Percentiles rank a stretch among this genome's conserved stretches.
Evolutionary conservation across 2,329 filamentous ascomycete species (phyloP).

Genomic region (Paramyrothecium roridum): DNA sequence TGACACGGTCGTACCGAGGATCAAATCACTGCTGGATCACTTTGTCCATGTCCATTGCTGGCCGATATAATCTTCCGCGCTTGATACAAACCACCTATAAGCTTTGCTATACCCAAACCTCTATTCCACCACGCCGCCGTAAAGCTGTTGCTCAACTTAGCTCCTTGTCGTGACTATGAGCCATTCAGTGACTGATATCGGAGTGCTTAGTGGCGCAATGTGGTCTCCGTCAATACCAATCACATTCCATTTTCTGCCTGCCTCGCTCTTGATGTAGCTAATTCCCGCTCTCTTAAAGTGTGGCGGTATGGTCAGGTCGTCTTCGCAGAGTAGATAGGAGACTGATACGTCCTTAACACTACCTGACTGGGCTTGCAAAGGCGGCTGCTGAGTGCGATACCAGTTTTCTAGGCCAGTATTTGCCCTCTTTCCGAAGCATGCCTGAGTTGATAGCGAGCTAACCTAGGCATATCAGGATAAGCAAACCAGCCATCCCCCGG

Average conservation of each 20-base stretch:
- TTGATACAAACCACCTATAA: too few relatives aligned
- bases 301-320: constrained; percentile 16
- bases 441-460: constrained; percentile 19
- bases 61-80: too few relatives aligned
- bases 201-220: constrained; percentile 20
- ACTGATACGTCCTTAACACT: constrained; percentile 37
- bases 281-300: constrained; percentile 26
- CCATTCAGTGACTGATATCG: constrained; percentile 18
- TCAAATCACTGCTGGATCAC: too few relatives aligned
- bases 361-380: constrained; percentile 29
- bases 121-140: too few relatives aligned
- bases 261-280: constrained; percentile 28
- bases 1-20: too few relatives aligned
- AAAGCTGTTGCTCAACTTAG: too few relatives aligned
- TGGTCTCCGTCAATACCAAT: constrained; percentile 31
- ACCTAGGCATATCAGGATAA: constrained; percentile 6
- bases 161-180: background rate
- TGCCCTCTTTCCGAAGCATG: constrained; percentile 18
- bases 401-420: constrained; percentile 3
- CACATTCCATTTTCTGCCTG: constrained; percentile 33
- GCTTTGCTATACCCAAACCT: too few relatives aligned
- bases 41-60: too few relatives aligned
- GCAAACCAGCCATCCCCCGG: constrained; percentile 28
- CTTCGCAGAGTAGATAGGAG: constrained; percentile 21
- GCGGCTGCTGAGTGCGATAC: constrained; percentile 26